Evolutionary conservation across 257 asterid species (phyloP), one percentile per base, ranked within the genome.

Genomic region (Schizonepeta tenuifolia): DNA sequence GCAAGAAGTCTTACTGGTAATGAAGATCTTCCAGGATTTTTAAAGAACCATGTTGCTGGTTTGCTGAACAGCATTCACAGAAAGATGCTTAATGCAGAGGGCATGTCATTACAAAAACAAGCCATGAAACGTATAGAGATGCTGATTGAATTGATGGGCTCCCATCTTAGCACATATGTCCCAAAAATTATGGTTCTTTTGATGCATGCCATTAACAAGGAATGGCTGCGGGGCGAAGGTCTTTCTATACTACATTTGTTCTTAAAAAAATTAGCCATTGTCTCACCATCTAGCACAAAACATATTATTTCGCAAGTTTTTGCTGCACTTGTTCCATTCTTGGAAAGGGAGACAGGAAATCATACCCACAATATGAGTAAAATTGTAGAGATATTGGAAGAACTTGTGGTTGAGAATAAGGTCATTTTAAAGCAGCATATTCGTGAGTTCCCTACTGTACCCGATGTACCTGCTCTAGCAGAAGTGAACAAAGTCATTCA

Each of bases 171-270:
- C 88, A 84, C 97, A 55, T 84, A 94, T 46, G 95, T 91, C 31
- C 99, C 99, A 46, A 94, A 91, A 81, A 84, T 94, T 50, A 94
- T 94, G 99, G 99, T 94, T 77, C 95, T 94, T 84, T 97, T 93
- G 83, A 94, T 91, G 97, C 97, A 91, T 85, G 85, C 90, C 69
- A 89, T 91, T 66, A 84, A 84, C 65, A 91, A 89, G 82, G 97
- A 88, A 74, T 80, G 84, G 86, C 96, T 94, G 79, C 97, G 78
- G 83, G 83, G 83, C n/a, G 97, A 86, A 70, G 93, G 97, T 72
- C 93, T 94, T 57, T 81, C 92, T 15, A 90, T 91, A 62, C 85
- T 94, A 86, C 97, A 88, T 79, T 75, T 83, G 69, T 94, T 94
- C 83, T 79, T 94, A 56, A 89, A 88, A 89, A 90, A 86, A 81